These are phyloP conservation scores for Penicillium sp. DNA, from an alignment of 2,329 filamentous ascomycete species.

Conservation along the genomic window DNA sequence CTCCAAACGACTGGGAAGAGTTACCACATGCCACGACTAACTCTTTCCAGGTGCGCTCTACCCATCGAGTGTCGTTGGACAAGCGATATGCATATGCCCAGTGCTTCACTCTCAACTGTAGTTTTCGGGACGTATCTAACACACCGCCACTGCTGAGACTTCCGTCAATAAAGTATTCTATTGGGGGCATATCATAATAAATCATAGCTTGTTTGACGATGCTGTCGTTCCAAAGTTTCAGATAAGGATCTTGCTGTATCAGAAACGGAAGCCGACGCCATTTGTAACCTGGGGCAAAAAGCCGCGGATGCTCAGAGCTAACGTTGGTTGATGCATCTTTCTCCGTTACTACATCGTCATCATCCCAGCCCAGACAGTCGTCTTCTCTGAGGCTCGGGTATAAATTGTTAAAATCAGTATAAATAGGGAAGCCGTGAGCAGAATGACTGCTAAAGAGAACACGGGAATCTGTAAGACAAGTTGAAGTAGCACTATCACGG, in stretches of 20 bases:
- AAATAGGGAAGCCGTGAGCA: neutral
- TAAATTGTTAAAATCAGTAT: neutral
- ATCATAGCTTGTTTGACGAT: neutral
- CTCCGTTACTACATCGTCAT: neutral
- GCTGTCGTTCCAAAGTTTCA: neutral
- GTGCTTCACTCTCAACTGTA: neutral
- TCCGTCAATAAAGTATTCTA: neutral
- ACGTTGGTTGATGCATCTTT: neutral
- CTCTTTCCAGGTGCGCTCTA: neutral
- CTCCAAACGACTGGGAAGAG: neutral
- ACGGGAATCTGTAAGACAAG: too few relatives aligned
- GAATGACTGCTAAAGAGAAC: too few relatives aligned
- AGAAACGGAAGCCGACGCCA: neutral
- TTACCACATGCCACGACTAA: neutral
- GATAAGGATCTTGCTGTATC: neutral
- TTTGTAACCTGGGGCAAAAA: neutral
- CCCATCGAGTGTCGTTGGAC: neutral
- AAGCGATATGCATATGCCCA: constrained; percentile 2
- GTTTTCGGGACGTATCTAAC: neutral
- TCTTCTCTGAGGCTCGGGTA: neutral
- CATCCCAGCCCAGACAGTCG: neutral
- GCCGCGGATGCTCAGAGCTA: neutral
- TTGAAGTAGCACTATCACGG: too few relatives aligned
- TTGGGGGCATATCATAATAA: neutral
- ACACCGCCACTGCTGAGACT: neutral